Evolutionary conservation across 495 filamentous ascomycete species (phyloP).

Genomic region (Aspergillus saccharolyticus): DNA sequence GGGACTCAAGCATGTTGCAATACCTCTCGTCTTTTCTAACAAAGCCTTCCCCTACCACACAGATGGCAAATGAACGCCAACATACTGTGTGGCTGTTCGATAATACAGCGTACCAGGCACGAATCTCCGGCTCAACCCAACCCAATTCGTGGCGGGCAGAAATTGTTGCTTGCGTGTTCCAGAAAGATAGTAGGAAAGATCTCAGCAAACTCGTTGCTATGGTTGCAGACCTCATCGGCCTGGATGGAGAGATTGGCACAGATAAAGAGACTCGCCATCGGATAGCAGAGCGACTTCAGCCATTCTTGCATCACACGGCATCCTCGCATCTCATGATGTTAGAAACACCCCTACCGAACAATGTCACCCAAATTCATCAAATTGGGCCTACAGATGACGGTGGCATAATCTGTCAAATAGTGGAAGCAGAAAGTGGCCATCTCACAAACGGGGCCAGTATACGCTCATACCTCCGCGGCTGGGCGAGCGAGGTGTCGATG

Average conservation of each 20-base stretch:
- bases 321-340: conserved; percentile 60
- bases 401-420: conserved; percentile 62
- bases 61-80: conserved; percentile 37
- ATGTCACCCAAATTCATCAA: conserved; percentile 38
- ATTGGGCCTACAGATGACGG: conserved; percentile 66
- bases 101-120: conserved; percentile 71
- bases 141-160: conserved; percentile 65
- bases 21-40: conserved; percentile 28
- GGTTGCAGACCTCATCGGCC: conserved; percentile 65
- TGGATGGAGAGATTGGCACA: conserved; percentile 56
- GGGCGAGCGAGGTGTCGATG: conserved; percentile 47
- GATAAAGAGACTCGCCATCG: conserved; percentile 53
- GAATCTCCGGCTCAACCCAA: conserved; percentile 22
- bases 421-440: conserved; percentile 31
- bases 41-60: conserved; percentile 21
- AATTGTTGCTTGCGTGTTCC: conserved; percentile 75
- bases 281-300: conserved; percentile 65
- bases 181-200: conserved; percentile 58
- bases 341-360: conserved; percentile 43
- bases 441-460: conserved; percentile 28
- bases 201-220: conserved; percentile 61
- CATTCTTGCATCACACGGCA: conserved; percentile 72
- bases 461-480: conserved; percentile 33
- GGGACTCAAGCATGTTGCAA: conserved; percentile 27
- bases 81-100: conserved; percentile 86